Percentiles rank a stretch among this genome's conserved stretches.
These are phyloP conservation scores for Xylariaceae sp. DNA, from an alignment of 2,329 filamentous ascomycete genomes.

Conservation along the genomic window DNA sequence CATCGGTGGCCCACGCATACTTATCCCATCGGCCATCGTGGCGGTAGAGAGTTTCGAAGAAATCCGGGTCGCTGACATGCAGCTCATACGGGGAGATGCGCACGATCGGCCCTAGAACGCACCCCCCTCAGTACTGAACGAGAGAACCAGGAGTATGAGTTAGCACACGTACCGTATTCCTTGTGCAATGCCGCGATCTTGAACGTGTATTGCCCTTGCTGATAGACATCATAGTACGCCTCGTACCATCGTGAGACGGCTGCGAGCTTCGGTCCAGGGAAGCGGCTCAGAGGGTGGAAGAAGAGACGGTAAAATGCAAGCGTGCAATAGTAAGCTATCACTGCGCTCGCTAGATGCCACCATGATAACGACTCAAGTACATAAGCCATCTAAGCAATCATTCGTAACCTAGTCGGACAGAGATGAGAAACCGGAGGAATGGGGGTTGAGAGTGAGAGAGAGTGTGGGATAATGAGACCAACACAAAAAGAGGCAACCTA, in stretches of 20 bases:
- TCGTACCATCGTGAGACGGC: conserved; percentile 6
- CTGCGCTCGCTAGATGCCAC: too few species aligned
- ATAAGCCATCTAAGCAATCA: too few species aligned
- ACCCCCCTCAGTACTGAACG: neutral
- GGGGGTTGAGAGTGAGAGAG: too few species aligned
- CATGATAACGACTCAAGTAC: too few species aligned
- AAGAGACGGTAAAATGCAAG: conserved; percentile 1
- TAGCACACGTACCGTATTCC: conserved; percentile 8
- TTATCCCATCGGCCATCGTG: conserved; percentile 12
- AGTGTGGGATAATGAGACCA: too few species aligned
- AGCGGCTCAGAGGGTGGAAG: neutral
- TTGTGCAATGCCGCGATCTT: conserved; percentile 7
- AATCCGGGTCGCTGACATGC: conserved; percentile 10
- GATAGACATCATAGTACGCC: conserved; percentile 8
- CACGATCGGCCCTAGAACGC: conserved; percentile 10
- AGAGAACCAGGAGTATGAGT: neutral
- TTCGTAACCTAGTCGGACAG: too few species aligned
- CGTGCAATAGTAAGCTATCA: too few species aligned
- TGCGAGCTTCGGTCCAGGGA: conserved; percentile 8
- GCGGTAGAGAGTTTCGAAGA: conserved; percentile 9
- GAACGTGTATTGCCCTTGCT: conserved; percentile 8
- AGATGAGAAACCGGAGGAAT: too few species aligned
- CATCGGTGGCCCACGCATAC: conserved; percentile 10
- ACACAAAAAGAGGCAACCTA: too few species aligned
- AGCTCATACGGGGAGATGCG: conserved; percentile 13